phyloP scores from a whole-genome alignment of 805 yeast species.

The Candida berthetii region DNA sequence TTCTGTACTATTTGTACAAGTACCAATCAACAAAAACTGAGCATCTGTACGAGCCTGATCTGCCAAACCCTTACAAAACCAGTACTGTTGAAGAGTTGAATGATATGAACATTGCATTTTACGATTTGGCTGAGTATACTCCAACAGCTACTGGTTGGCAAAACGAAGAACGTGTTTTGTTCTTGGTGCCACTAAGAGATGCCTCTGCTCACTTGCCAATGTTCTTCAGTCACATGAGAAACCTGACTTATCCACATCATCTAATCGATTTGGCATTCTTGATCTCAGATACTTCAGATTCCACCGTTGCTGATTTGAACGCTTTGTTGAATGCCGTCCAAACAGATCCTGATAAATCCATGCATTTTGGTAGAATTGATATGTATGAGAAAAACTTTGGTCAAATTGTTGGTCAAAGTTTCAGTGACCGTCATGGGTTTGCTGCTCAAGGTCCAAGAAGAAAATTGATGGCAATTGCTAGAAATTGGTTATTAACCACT shows the following conservation, averaged over 20 bases:
- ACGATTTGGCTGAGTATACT: slow-evolving; percentile 61
- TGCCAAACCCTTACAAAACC: slow-evolving; percentile 23
- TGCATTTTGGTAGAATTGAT: slow-evolving; percentile 78
- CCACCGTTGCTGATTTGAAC: slow-evolving; percentile 68
- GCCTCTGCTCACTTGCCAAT: slow-evolving; percentile 86
- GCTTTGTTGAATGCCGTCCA: slow-evolving; percentile 58
- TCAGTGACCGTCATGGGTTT: slow-evolving; percentile 90
- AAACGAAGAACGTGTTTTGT: slow-evolving; percentile 67
- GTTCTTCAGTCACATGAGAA: slow-evolving; percentile 78
- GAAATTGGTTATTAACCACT: slow-evolving; percentile 88
- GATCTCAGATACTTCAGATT: slow-evolving; percentile 86
- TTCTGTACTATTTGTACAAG: slow-evolving; percentile 6
- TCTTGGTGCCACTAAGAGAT: slow-evolving; percentile 87
- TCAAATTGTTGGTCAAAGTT: slow-evolving; percentile 87
- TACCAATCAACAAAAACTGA: slow-evolving; percentile 5
- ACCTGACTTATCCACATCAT: slow-evolving; percentile 82
- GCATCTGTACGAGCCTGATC: slow-evolving; percentile 24
- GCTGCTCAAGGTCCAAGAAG: slow-evolving; percentile 95
- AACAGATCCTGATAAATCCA: slow-evolving; percentile 48
- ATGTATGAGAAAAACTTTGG: slow-evolving; percentile 92
- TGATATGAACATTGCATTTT: slow-evolving; percentile 49
- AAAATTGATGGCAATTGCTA: slow-evolving; percentile 91
- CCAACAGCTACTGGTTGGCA: slow-evolving; percentile 79
- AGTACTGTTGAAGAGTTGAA: slow-evolving; percentile 19
- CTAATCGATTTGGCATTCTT: slow-evolving; percentile 78